Percentiles rank a stretch among this genome's conserved stretches.
Evolutionary conservation across 768 basidiomycete genomes (phyloP).

Genomic region (Tulasnella sp.): DNA sequence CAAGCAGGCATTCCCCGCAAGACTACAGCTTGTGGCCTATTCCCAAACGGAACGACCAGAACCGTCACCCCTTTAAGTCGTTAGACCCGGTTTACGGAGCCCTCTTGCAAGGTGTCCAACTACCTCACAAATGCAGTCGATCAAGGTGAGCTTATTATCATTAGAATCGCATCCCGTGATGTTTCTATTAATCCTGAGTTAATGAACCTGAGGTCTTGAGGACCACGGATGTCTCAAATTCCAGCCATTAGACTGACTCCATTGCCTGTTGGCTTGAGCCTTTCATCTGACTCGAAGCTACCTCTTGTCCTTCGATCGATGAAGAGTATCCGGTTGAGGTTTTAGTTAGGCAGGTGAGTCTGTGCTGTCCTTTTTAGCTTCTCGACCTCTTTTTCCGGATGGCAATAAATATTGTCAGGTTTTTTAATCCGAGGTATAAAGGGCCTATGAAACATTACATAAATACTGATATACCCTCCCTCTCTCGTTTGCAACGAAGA

Average conservation of each 20-base stretch:
- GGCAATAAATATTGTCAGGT: neutral
- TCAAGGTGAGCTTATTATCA: neutral
- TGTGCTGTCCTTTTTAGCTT: neutral
- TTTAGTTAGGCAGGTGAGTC: neutral
- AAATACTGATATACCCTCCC: neutral
- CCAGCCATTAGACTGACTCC: constrained; percentile 14
- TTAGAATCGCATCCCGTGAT: neutral
- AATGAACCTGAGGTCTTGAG: constrained; percentile 20
- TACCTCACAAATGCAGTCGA: neutral
- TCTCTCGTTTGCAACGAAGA: neutral
- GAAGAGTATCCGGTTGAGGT: neutral
- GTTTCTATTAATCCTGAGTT: constrained; percentile 14
- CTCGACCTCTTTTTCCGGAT: neutral
- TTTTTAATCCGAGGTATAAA: neutral
- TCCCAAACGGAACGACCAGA: neutral
- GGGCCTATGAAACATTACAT: neutral
- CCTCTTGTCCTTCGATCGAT: neutral
- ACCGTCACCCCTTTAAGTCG: too few relatives aligned
- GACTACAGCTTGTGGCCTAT: neutral
- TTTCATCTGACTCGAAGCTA: neutral
- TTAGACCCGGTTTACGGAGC: too few relatives aligned
- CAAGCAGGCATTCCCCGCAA: too few relatives aligned
- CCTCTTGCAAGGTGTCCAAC: neutral
- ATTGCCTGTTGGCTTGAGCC: neutral
- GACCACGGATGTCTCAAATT: constrained; percentile 15